Percentiles rank a stretch among this genome's conserved stretches.
Evolutionary conservation across 2,329 filamentous ascomycete genomes (phyloP).

Genomic region (Ophiosphaerella narmari): DNA sequence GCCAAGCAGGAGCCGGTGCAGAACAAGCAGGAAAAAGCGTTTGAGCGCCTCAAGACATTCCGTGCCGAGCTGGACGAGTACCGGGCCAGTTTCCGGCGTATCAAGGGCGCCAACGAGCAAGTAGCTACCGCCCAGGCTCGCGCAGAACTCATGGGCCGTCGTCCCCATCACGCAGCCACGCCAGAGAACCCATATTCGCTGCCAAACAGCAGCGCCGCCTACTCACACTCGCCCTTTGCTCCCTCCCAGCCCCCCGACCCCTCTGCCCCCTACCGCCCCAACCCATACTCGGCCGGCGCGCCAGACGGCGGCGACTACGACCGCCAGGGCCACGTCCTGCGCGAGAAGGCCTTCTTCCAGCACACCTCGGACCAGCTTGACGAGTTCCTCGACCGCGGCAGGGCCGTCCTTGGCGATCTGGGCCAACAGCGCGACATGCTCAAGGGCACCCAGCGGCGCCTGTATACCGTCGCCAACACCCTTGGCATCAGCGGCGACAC

Average conservation of each 20-base stretch:
- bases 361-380: constrained; percentile 85
- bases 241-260: constrained; percentile 35
- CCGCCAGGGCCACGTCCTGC: constrained; percentile 80
- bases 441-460: constrained; percentile 86
- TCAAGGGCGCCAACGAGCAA: constrained; percentile 80
- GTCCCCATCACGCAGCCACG: constrained; percentile 76
- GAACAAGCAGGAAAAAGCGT: constrained; percentile 89
- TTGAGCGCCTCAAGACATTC: constrained; percentile 84
- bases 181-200: constrained; percentile 90
- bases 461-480: constrained; percentile 94
- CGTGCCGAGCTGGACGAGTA: constrained; percentile 81
- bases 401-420: constrained; percentile 87
- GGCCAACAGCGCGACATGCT: constrained; percentile 91
- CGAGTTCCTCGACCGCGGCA: constrained; percentile 88
- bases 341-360: constrained; percentile 86
- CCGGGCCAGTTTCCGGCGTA: constrained; percentile 72
- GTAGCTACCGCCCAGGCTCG: constrained; percentile 71
- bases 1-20: constrained; percentile 87
- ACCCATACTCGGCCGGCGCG: constrained; percentile 47
- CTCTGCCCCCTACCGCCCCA: constrained; percentile 44
- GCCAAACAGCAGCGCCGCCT: constrained; percentile 20
- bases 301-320: constrained; percentile 59
- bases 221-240: constrained; percentile 36
- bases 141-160: constrained; percentile 80
- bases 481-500: constrained; percentile 93